Conservation (phyloP, 192 early-diverging fungal genomes). For the Coemansia sp. region DNA sequence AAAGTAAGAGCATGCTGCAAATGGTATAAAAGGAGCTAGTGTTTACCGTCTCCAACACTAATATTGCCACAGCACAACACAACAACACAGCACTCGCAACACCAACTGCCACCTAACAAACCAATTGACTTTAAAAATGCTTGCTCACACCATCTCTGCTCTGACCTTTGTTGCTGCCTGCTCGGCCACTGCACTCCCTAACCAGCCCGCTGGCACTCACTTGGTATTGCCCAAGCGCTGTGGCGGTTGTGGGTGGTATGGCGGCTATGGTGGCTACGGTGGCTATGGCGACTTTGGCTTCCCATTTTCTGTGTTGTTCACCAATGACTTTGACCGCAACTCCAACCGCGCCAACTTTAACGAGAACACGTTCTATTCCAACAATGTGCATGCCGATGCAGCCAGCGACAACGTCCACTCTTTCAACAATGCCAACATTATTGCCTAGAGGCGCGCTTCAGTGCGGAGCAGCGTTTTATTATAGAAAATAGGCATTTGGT, state of each 20-base stretch:
- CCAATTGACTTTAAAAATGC: background rate
- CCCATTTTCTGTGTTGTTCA: conserved; percentile 14
- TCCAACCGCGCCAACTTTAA: conserved; percentile 16
- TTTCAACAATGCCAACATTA: conserved; percentile 65
- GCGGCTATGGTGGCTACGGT: too few species aligned
- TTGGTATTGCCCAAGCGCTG: background rate
- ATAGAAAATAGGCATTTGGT: too few species aligned
- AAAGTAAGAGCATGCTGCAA: too few species aligned
- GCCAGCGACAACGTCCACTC: conserved; percentile 52
- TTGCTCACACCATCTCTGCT: background rate
- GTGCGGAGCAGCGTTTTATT: too few species aligned
- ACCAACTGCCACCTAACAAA: background rate
- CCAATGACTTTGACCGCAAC: conserved; percentile 16
- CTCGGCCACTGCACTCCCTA: background rate
- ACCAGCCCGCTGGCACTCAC: background rate
- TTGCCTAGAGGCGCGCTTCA: conserved; percentile 64
- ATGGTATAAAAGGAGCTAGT: too few species aligned
- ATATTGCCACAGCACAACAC: background rate
- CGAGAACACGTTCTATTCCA: conserved; percentile 20
- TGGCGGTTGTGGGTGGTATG: background rate
- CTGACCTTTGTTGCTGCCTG: background rate
- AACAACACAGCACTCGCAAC: background rate
- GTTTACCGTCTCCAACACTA: too few species aligned
- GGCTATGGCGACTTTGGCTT: conserved; percentile 8
- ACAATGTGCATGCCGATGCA: conserved; percentile 8